phyloP scores from a whole-genome alignment of 768 basidiomycete species.

The Phanerochaete sordida region DNA sequence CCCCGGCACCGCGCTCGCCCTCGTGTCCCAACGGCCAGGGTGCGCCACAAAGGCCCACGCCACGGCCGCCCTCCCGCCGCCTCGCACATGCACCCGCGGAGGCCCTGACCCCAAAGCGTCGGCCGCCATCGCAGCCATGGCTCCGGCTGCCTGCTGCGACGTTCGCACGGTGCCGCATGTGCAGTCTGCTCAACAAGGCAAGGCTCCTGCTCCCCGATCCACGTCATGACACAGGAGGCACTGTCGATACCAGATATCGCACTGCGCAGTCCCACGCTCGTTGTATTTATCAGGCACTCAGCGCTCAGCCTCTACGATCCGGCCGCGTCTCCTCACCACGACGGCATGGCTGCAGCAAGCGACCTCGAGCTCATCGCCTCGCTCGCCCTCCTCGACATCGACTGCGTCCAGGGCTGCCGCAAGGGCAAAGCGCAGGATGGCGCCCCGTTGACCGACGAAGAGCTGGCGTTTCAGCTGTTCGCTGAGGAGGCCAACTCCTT shows the following conservation, averaged over 20 bases:
- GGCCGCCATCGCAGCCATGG: too few relatives aligned
- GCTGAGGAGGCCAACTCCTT: conserved; percentile 23
- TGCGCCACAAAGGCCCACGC: too few relatives aligned
- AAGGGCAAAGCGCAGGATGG: conserved; percentile 17
- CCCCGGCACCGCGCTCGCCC: neutral
- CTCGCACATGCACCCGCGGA: too few relatives aligned
- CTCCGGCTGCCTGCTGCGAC: too few relatives aligned
- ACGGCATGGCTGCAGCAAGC: neutral
- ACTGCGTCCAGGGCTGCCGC: neutral
- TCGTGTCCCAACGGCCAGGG: neutral
- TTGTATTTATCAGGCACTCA: neutral
- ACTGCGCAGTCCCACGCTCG: neutral
- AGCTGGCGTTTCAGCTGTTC: conserved; percentile 25
- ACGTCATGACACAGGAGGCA: too few relatives aligned
- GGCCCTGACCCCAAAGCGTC: too few relatives aligned
- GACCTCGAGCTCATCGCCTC: conserved; percentile 3
- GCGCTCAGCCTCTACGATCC: neutral
- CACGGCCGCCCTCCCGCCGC: too few relatives aligned
- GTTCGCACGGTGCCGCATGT: too few relatives aligned
- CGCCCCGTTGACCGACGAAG: conserved; percentile 19
- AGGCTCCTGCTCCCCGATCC: too few relatives aligned
- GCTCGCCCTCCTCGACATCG: conserved; percentile 3
- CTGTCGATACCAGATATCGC: neutral
- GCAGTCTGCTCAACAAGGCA: too few relatives aligned
- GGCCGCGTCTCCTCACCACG: neutral